Base-by-base conservation (phyloP, 805 yeast genomes). In the Kregervanrija fluxuum region DNA sequence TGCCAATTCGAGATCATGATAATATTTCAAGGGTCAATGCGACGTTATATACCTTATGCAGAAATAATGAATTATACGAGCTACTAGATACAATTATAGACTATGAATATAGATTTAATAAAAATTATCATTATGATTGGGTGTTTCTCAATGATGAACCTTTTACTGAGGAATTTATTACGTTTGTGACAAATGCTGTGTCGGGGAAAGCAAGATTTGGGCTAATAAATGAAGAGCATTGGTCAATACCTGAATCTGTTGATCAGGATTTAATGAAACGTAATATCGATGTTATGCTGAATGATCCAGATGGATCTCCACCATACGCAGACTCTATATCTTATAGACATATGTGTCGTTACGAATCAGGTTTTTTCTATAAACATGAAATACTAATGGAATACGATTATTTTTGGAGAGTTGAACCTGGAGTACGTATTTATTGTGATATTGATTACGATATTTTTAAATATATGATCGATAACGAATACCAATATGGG, bases 351-450 rank as follows among this genome's bases (percentile, higher is more conserved):
- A 87, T 87, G 96, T 87, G 96, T 62, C 73, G 96, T 51, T 88
- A 74, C 59, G 91, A 86, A 63, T 80, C 89, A 6, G 96, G 96
- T 0, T 83, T 84, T 61, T 88, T 88, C 63, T 85, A 75, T 69
- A 74, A 76, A 57, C 91, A 86, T 59, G 78, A 78, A 43, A 61
- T 83, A 48, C 60, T 88, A 69, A 66, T 67, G 46, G 80, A 81
- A 3, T 87, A 84, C 63, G 85, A 82, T 48, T 88, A 81, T 71
- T 88, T 87, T 68, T 88, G 96, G 96, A 76, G 96, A 62, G 91
- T 88, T 37, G 96, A 88, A 64, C 95, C 96, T 10, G 85, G 79
- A 53, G 77, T 83, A 56, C 75, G 75, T 59, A 70, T 87, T 49
- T 79, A 72, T 60, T 88, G 95, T 70, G 95, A 88, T 63, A 68